Conservation (phyloP, 768 basidiomycete genomes). For the Boletus eberwhitei region DNA sequence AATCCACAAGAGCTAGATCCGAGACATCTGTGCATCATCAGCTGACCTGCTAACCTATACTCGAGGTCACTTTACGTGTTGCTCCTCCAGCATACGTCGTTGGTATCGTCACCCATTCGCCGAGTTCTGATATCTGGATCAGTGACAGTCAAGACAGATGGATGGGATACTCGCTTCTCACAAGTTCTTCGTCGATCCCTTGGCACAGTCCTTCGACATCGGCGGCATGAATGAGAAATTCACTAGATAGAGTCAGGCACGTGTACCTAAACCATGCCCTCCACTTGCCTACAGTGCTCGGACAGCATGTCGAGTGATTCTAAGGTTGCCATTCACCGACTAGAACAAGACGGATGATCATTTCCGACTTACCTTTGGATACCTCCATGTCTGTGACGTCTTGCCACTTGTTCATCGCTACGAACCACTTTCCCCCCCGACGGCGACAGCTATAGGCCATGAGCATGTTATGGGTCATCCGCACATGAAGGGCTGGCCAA, state of each 20-base stretch:
- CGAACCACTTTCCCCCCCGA: conserved; percentile 74
- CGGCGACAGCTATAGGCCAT: conserved; percentile 67
- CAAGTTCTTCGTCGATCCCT: conserved; percentile 91
- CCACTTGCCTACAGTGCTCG: conserved; percentile 70
- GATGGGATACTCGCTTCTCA: conserved; percentile 52
- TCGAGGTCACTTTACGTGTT: conserved; percentile 49
- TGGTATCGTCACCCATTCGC: conserved; percentile 87
- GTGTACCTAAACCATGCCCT: background rate
- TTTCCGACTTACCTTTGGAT: conserved; percentile 54
- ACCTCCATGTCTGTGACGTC: conserved; percentile 94
- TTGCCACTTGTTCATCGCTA: conserved; percentile 99
- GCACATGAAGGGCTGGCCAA: conserved; percentile 28
- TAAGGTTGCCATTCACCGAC: conserved; percentile 29
- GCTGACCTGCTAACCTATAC: background rate
- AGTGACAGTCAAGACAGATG: conserved; percentile 1
- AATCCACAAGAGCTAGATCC: conserved; percentile 79
- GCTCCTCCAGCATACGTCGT: conserved; percentile 98
- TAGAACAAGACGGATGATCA: background rate
- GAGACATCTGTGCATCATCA: conserved; percentile 52
- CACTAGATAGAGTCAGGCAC: conserved; percentile 46
- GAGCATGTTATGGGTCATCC: background rate
- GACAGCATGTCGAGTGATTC: conserved; percentile 77
- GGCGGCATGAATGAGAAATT: conserved; percentile 96
- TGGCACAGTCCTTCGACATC: conserved; percentile 97
- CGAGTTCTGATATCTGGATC: conserved; percentile 55